These are phyloP conservation scores for Tricholoma furcatifolium DNA, from an alignment of 768 basidiomycete genomes.

Conservation along the genomic window DNA sequence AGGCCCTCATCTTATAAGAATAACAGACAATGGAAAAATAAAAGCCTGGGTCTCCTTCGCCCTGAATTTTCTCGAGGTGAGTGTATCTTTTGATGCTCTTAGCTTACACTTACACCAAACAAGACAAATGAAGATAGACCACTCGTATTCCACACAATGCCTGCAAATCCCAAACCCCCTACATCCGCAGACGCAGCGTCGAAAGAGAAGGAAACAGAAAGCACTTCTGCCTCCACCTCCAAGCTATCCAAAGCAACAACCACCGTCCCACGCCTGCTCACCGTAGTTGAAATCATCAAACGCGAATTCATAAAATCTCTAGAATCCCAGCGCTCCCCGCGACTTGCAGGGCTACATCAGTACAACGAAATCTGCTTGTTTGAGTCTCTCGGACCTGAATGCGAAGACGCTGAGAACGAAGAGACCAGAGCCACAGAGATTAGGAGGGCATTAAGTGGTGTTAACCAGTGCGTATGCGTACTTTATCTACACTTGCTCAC, in stretches of 20 bases:
- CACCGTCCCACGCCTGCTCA: constrained; percentile 66
- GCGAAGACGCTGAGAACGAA: constrained; percentile 17
- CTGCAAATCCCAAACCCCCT: constrained; percentile 24
- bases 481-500: background rate
- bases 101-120: background rate
- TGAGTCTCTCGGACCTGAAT: constrained; percentile 33
- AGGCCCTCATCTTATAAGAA: constrained; percentile 39
- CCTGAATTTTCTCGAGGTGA: constrained; percentile 52
- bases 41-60: constrained; percentile 50
- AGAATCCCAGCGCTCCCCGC: constrained; percentile 37
- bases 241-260: constrained; percentile 27
- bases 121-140: constrained; percentile 50
- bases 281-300: too few relatives aligned
- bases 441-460: constrained; percentile 50
- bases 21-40: constrained; percentile 58
- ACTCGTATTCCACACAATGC: constrained; percentile 61
- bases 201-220: too few relatives aligned
- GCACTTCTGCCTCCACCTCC: constrained; percentile 2
- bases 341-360: constrained; percentile 62
- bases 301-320: constrained; percentile 57
- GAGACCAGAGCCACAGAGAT: constrained; percentile 37
- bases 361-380: constrained; percentile 71
- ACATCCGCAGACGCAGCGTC: too few relatives aligned
- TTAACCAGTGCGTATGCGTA: constrained; percentile 51
- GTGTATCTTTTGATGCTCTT: constrained; percentile 9